Evolutionary conservation across 2,329 filamentous ascomycete genomes (phyloP).

Genomic region (Xylariaceae sp.): DNA sequence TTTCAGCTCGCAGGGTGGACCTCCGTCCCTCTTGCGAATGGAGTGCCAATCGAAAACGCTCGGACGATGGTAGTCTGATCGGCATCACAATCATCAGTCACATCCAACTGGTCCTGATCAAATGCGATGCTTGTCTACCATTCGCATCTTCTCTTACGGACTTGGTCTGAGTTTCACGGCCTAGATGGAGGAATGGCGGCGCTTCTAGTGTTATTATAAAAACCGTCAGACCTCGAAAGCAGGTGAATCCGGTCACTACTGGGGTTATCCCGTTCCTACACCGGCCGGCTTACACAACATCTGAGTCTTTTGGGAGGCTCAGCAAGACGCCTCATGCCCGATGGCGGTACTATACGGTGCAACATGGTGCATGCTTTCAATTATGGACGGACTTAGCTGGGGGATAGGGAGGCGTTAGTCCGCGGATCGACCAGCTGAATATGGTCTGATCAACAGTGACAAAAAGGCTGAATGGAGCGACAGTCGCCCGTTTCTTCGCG

Average conservation of each 20-base stretch:
- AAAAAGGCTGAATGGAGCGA: not conserved
- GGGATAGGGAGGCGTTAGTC: not conserved
- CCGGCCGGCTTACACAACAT: not conserved
- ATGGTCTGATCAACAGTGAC: conserved; percentile 1
- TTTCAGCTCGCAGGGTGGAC: not conserved
- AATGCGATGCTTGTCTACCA: not conserved
- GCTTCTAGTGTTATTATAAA: not conserved
- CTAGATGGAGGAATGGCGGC: not conserved
- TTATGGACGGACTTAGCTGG: not conserved
- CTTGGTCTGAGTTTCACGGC: not conserved
- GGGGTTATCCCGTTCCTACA: no score
- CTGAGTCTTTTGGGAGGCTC: not conserved
- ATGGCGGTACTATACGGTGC: not conserved
- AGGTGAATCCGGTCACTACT: no score
- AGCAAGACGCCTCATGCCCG: not conserved
- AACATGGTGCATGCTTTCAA: not conserved
- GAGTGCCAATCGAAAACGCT: not conserved
- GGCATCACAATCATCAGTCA: not conserved
- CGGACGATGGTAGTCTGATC: not conserved
- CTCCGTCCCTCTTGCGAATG: not conserved
- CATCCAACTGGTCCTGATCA: not conserved
- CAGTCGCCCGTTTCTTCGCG: conserved; percentile 4
- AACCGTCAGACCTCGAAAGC: not conserved
- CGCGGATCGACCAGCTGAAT: not conserved
- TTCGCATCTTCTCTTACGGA: not conserved